Base-by-base conservation (phyloP, 768 basidiomycete species). In the Phlegmacium glaucopus region DNA sequence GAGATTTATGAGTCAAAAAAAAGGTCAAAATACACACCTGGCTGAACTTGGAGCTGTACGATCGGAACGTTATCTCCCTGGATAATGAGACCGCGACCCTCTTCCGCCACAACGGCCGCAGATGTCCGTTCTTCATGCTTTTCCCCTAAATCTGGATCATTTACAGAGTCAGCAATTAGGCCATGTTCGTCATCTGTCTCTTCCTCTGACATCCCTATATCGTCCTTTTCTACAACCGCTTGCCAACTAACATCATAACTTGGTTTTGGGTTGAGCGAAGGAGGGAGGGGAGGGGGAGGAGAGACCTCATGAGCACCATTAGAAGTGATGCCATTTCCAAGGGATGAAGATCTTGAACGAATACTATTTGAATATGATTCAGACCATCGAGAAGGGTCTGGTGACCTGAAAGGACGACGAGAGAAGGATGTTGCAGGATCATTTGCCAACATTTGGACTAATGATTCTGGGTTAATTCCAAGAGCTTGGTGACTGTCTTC, bases 71-170 rank as follows among this genome's bases (percentile, higher is more conserved):
- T 80, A 49, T 84, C 80, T 13, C 83, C 86, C 48, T 80, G 82
- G 0, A 91, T 84, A 51, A 93, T 90, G 57, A 90, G 67, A n/a
- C 87, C 88, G 38, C 84, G 79, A 15, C 90, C 89, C 69, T 91
- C 87, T 55, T 92, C 89, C 26, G 86, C 90, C 42, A 92, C 72
- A 48, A 91, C 80, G 39, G 81, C 74, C 11, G 88, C 88, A 43
- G 85, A 81, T 0, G 90, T 90, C 43, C 84, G 77, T 56, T 89
- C 85, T 43, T 87, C 84, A 32, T 79, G 75, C 12, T 71, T 72
- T 27, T 72, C 67, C n/a, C 77, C 73, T 7, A 71, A 72, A 6
- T 78, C 78, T 11, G 75, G 74, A 66, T 69, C 26, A 59, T 73
- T 63, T 63, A 42, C 39, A 38, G 50, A 36, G 6, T 48, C 44